Conservation (phyloP, 805 yeast genomes). For the Komagataella kurtzmanii region DNA sequence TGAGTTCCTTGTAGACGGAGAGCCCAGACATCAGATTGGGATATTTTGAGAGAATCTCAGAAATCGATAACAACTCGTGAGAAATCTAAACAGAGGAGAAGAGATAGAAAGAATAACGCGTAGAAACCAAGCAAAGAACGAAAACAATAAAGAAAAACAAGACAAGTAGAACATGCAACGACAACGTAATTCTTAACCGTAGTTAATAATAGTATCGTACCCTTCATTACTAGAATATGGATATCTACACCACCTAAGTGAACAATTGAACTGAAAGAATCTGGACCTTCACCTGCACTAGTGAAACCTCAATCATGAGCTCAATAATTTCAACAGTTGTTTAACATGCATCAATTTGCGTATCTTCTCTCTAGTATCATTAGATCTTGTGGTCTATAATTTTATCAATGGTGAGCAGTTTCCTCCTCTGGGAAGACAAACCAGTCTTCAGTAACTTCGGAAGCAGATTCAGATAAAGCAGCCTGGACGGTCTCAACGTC, state of each 20-base stretch:
- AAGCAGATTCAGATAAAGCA: conserved; percentile 4
- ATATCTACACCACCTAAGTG: not conserved
- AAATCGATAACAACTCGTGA: not conserved
- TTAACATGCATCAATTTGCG: not conserved
- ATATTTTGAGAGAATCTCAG: not conserved
- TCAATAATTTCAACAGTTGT: not conserved
- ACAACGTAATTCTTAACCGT: not conserved
- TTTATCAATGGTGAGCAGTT: conserved; percentile 2
- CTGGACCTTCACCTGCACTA: not conserved
- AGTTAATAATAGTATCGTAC: not conserved
- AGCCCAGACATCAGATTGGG: not conserved
- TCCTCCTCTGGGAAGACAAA: conserved; percentile 4
- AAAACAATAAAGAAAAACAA: not conserved
- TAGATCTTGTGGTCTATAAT: not conserved
- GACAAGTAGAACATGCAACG: not conserved
- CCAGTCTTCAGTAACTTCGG: conserved; percentile 4
- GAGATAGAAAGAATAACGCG: not conserved
- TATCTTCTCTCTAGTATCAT: not conserved
- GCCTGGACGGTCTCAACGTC: conserved; percentile 63
- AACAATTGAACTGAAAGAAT: not conserved
- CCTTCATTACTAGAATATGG: not conserved
- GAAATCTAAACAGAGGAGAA: not conserved
- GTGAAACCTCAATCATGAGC: not conserved
- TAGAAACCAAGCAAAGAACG: not conserved
- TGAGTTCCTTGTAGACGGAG: not conserved